These are phyloP conservation scores for Orychophragmus violaceus DNA, from an alignment of 345 rosid species.

Conservation along the genomic window DNA sequence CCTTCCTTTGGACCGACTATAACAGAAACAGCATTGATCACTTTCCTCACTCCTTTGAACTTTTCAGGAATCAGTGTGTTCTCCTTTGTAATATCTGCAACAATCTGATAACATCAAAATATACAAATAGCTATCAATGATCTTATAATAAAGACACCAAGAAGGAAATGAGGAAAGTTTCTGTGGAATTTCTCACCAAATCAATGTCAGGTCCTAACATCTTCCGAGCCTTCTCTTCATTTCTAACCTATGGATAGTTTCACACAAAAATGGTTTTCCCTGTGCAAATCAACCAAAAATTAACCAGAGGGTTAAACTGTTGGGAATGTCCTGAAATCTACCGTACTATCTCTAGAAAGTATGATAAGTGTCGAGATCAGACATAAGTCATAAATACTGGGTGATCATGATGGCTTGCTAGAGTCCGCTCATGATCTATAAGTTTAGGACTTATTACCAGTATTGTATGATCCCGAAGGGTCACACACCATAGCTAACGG, in stretches of 20 bases:
- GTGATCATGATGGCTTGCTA: too few species aligned
- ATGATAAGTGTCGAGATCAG: too few species aligned
- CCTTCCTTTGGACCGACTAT: conserved; percentile 98
- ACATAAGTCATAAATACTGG: too few species aligned
- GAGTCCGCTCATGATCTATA: too few species aligned
- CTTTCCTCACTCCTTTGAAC: conserved; percentile 84
- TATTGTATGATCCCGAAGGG: too few species aligned
- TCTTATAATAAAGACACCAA: background rate
- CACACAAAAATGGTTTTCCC: too few species aligned
- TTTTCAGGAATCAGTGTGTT: conserved; percentile 52
- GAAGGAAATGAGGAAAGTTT: background rate
- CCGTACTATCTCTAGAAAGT: too few species aligned
- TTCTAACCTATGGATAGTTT: conserved; percentile 50
- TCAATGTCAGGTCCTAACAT: conserved; percentile 74
- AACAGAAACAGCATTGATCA: conserved; percentile 77
- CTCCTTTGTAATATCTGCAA: conserved; percentile 77
- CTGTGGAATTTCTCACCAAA: conserved; percentile 40
- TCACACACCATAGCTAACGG: too few species aligned
- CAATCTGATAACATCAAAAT: conserved; percentile 39
- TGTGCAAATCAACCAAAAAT: too few species aligned
- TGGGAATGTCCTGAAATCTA: too few species aligned
- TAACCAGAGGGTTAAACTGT: too few species aligned
- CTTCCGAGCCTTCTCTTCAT: conserved; percentile 79
- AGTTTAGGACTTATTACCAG: too few species aligned
- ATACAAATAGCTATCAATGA: background rate